Base-by-base conservation (phyloP, 139 green algal species). In the Ettlia oleoabundans region DNA sequence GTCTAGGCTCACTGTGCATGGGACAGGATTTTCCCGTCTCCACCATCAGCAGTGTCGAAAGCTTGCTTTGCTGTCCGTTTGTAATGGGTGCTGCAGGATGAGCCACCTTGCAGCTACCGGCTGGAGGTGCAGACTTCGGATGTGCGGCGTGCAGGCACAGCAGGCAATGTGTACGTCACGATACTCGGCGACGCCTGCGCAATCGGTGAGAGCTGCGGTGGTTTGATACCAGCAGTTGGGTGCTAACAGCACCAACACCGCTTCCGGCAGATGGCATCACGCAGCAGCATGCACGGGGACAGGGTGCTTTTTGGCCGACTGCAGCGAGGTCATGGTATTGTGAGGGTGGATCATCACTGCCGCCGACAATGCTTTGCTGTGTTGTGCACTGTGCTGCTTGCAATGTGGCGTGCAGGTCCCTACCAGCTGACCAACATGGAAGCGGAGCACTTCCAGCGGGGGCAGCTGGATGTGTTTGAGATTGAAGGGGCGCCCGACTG, bases 391-490 rank as follows among this genome's bases (percentile, higher is more conserved):
- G n/a, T n/a, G n/a, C n/a, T n/a, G n/a, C n/a, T n/a, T n/a, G n/a
- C n/a, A n/a, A n/a, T n/a, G n/a, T n/a, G n/a, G n/a, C n/a, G n/a
- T n/a, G 32, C 84, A 90, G 83, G 81, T 86, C 91, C 85, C 42
- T 82, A 66, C 63, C 37, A 75, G 76, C 76, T 82, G 42, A 75
- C 28, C 76, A 82, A 83, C 65, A 53, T 33, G 0, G 58, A 71
- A 35, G 64, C n/a, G 7, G 65, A 66, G 47, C 83, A 91, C 73
- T 93, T 93, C 83, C 88, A 93, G 87, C 78, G 86, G 6, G 86
- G 87, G 30, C 77, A 88, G 63, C 86, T 85, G 55, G 90, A 94
- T 69, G 83, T 88, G 70, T 94, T 94, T 64, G 70, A 86, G 40
- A 63, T 93, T 15, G 64, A 55, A 8, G 71, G 85, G 33, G 76